A percentile compares a stretch with the other conserved stretches of the same genome.
These are phyloP conservation scores for Primulina huaijiensis DNA, from an alignment of 257 asterid genomes.

Conservation along the genomic window DNA sequence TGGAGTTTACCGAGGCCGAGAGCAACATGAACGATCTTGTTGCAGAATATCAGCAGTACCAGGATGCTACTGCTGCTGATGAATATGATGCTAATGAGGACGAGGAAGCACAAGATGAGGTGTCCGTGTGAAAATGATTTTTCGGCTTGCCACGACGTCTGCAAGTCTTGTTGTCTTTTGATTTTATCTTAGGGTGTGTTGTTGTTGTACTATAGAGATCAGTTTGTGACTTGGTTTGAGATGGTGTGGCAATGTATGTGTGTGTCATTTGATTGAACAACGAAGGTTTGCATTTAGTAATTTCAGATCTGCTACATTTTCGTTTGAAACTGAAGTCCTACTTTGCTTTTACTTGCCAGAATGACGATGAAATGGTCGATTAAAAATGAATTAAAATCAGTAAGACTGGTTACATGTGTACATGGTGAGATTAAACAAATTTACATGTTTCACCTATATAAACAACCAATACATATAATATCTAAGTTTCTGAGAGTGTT, in stretches of 20 bases:
- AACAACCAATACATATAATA: no score
- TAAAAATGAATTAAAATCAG: no score
- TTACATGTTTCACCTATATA: no score
- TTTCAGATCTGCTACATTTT: neutral
- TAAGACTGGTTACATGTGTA: no score
- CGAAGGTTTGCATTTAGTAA: constrained; percentile 19
- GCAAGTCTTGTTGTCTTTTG: constrained; percentile 8
- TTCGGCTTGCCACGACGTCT: neutral
- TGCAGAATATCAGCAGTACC: constrained; percentile 44
- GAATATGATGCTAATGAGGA: constrained; percentile 30
- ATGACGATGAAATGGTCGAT: no score
- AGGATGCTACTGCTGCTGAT: constrained; percentile 37
- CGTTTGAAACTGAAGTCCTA: neutral
- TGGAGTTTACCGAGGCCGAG: constrained; percentile 44
- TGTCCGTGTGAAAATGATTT: constrained; percentile 12
- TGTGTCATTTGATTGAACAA: constrained; percentile 8
- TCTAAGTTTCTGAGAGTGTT: no score
- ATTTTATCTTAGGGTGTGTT: constrained; percentile 10
- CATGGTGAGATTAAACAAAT: no score
- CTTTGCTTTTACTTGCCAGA: neutral
- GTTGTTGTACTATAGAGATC: constrained; percentile 14
- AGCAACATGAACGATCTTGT: constrained; percentile 43
- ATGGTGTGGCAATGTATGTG: constrained; percentile 16
- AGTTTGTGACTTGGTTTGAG: constrained; percentile 14
- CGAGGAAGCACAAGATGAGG: constrained; percentile 25